These are phyloP conservation scores for Trichophyton simii DNA, from an alignment of 2,329 filamentous ascomycete genomes.

Conservation along the genomic window DNA sequence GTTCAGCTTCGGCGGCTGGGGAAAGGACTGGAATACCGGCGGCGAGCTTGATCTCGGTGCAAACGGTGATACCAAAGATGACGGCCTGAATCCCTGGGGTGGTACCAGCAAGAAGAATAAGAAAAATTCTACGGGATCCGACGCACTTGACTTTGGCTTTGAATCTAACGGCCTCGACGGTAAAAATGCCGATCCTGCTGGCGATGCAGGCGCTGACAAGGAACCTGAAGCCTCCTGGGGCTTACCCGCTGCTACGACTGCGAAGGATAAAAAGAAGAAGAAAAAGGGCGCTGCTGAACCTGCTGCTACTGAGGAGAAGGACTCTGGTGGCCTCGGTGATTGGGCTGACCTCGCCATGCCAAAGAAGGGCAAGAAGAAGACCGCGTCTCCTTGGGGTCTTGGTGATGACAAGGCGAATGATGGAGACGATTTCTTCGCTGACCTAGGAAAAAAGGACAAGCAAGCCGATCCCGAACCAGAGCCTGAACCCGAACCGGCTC, in stretches of 20 bases:
- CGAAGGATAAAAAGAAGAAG: conserved; percentile 1
- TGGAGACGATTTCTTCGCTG: conserved; percentile 29
- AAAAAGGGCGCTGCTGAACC: not conserved
- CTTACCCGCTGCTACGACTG: not conserved
- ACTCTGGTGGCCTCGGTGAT: conserved; percentile 30
- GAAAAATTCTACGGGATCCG: not conserved
- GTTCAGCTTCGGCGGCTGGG: conserved; percentile 49
- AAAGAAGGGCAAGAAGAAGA: conserved; percentile 40
- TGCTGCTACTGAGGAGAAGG: conserved; percentile 25
- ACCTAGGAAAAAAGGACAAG: conserved; percentile 33
- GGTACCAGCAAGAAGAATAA: conserved; percentile 30
- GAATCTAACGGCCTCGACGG: not conserved
- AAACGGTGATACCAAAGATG: not conserved
- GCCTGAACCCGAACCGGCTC: conserved; percentile 22
- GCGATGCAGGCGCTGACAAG: not conserved
- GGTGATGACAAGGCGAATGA: not conserved
- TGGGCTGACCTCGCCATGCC: conserved; percentile 34
- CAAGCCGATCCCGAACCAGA: conserved; percentile 25
- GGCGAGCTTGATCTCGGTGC: not conserved
- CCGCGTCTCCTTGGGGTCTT: not conserved
- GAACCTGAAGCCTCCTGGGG: not conserved
- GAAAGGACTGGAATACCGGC: conserved; percentile 46
- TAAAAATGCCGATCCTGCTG: not conserved
- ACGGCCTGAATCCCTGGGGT: conserved; percentile 16
- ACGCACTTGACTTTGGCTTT: not conserved